Base-by-base conservation (phyloP, 2,329 filamentous ascomycete species). In the Diaporthe citrichinensis region DNA sequence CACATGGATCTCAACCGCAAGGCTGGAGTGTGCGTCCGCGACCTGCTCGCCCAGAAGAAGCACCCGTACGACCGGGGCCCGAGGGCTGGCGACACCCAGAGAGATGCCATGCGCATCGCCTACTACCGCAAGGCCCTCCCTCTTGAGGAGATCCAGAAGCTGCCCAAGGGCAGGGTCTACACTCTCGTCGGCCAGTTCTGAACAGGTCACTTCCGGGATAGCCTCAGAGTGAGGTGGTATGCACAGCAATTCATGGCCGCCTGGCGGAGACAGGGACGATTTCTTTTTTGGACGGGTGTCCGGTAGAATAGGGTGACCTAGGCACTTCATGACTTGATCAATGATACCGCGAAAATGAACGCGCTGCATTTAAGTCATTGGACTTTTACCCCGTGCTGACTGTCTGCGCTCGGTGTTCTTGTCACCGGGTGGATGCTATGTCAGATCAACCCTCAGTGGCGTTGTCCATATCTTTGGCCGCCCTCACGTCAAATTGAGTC, bases 111-210 rank as follows among this genome's bases (percentile, higher is more conserved):
- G 28, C 31, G 20, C 31, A 14, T 65, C 17, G 25, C 31, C 3
- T 23, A 57, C n/a, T 74, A 74, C 51, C 72, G 72, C 25, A 41
- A 49, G 20, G 28, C 72, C 0, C 61, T 74, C 17, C 39, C 72
- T 7, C 72, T 68, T 9, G 72, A 74, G 25, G 51, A 68, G n/a
- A 67, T 67, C 20, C 58, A 44, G 46, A 57, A 73, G 46, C 20
- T 46, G 25, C 71, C 46, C 53, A 59, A 72, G 17, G 51, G 55
- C 17, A 31, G 55, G 68, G 53, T 23, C 31, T 39, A 39, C 65
- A 55, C 5, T 20, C 1, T 1, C 0, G 34, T 41, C 14, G 65
- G 46, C 15, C 46, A 55, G 23, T 69, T 55, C n/a, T 69, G n/a
- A 69, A 14, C 46, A 23, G 49, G 4, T 6, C 31, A 23, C 4